These are phyloP conservation scores for Ciborinia camelliae DNA, from an alignment of 2,329 filamentous ascomycete genomes.

Conservation along the genomic window DNA sequence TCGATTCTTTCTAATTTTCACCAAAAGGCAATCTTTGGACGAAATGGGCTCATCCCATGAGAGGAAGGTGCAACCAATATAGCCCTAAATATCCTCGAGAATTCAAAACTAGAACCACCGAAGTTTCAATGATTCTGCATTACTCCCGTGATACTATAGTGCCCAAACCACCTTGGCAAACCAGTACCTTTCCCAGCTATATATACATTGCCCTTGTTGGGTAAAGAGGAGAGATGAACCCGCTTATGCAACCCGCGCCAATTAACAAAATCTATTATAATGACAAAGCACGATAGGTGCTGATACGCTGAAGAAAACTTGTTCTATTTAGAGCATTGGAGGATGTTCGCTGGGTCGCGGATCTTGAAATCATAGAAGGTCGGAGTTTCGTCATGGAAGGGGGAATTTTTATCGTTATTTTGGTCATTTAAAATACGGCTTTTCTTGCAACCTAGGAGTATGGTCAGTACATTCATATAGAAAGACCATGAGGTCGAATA, in stretches of 20 bases:
- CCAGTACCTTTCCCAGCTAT: constrained; percentile 31
- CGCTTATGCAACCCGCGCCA: constrained; percentile 38
- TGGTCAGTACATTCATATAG: constrained; percentile 23
- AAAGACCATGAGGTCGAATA: background rate
- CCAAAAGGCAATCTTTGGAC: background rate
- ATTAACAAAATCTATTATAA: constrained; percentile 35
- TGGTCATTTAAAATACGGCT: constrained; percentile 44
- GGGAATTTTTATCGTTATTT: constrained; percentile 9
- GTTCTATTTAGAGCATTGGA: constrained; percentile 10
- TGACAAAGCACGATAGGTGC: constrained; percentile 33
- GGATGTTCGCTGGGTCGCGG: constrained; percentile 11
- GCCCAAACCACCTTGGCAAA: constrained; percentile 27
- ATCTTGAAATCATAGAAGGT: constrained; percentile 13
- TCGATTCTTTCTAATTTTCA: background rate
- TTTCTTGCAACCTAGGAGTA: constrained; percentile 47
- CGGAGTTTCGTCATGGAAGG: constrained; percentile 10
- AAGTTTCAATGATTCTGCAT: constrained; percentile 23
- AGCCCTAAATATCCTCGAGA: background rate
- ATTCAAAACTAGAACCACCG: background rate
- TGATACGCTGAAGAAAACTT: constrained; percentile 32
- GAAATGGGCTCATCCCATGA: background rate
- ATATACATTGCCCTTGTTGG: constrained; percentile 34
- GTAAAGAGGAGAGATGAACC: constrained; percentile 39
- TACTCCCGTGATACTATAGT: constrained; percentile 27
- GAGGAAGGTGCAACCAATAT: background rate